Percentiles rank a stretch among this genome's conserved stretches.
These are phyloP conservation scores for Dendrocalamus sinicus DNA, from an alignment of 176 grass and related monocot genomes.

Conservation along the genomic window DNA sequence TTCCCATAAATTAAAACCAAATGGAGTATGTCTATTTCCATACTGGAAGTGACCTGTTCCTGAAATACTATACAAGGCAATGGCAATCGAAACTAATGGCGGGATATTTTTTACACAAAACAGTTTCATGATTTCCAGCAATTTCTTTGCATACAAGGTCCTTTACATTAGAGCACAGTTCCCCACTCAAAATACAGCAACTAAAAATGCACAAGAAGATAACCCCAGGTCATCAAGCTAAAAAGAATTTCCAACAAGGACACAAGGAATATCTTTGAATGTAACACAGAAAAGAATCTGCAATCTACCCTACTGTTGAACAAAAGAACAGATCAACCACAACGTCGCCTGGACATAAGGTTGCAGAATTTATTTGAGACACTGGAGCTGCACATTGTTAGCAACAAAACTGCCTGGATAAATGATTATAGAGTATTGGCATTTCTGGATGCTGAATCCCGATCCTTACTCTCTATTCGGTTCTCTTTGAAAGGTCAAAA, in stretches of 20 bases:
- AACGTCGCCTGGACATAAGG: not conserved
- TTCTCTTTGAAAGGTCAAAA: not conserved
- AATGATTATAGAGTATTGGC: not conserved
- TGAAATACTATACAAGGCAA: not conserved
- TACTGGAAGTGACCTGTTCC: not conserved
- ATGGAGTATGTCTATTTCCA: not conserved
- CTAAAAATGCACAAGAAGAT: not conserved
- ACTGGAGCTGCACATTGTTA: conserved; percentile 1
- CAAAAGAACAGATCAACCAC: not conserved
- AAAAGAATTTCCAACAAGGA: not conserved
- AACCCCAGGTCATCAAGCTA: not conserved
- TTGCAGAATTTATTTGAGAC: conserved; percentile 3
- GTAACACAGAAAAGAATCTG: not conserved
- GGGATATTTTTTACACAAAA: not conserved
- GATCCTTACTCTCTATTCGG: not conserved
- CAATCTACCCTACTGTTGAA: not conserved
- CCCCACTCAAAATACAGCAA: not conserved
- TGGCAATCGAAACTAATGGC: not conserved
- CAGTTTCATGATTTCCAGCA: conserved; percentile 12
- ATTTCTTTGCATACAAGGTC: not conserved
- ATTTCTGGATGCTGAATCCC: not conserved
- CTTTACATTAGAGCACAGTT: conserved; percentile 8
- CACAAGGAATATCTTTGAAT: not conserved
- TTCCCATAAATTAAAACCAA: not conserved
- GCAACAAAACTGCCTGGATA: not conserved